Evolutionary conservation across 2,329 filamentous ascomycete species (phyloP).

Genomic region (Septoria petroselini): DNA sequence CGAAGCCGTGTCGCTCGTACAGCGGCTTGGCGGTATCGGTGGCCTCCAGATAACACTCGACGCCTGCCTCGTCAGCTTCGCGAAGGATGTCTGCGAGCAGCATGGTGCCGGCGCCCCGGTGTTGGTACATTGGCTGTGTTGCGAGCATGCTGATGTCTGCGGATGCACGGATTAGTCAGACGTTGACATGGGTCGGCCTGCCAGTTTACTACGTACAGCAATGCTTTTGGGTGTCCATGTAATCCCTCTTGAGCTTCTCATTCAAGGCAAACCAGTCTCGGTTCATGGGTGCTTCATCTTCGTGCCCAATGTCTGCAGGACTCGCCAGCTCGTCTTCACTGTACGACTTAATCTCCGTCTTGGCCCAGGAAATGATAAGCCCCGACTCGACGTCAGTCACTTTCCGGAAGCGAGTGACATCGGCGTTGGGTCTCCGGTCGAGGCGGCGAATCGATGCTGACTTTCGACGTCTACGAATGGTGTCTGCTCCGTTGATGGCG

Average conservation of each 20-base stretch:
- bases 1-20: slow-evolving; percentile 38
- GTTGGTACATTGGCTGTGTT: slow-evolving; percentile 44
- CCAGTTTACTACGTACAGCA: slow-evolving; percentile 30
- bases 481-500: slow-evolving; percentile 18
- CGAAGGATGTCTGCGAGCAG: slow-evolving; percentile 42
- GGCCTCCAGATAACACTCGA: slow-evolving; percentile 45
- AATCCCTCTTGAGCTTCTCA: slow-evolving; percentile 32
- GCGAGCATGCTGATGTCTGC: slow-evolving; percentile 38
- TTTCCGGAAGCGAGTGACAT: slow-evolving; percentile 29
- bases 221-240: slow-evolving; percentile 31
- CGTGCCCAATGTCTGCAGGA: slow-evolving; percentile 34
- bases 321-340: slow-evolving; percentile 29
- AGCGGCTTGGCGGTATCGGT: slow-evolving; percentile 36
- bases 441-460: slow-evolving; percentile 10
- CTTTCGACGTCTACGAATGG: slow-evolving; percentile 15
- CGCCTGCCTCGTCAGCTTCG: slow-evolving; percentile 42
- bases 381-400: slow-evolving; percentile 31
- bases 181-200: background rate
- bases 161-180: background rate
- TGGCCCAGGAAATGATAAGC: slow-evolving; percentile 36
- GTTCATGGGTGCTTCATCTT: slow-evolving; percentile 35
- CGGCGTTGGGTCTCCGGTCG: slow-evolving; percentile 15
- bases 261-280: slow-evolving; percentile 38
- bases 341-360: slow-evolving; percentile 34
- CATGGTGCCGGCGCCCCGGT: slow-evolving; percentile 43